These are phyloP conservation scores for Leccinum pachyderme DNA, from an alignment of 1,284 basidiomycete genomes.

Conservation along the genomic window DNA sequence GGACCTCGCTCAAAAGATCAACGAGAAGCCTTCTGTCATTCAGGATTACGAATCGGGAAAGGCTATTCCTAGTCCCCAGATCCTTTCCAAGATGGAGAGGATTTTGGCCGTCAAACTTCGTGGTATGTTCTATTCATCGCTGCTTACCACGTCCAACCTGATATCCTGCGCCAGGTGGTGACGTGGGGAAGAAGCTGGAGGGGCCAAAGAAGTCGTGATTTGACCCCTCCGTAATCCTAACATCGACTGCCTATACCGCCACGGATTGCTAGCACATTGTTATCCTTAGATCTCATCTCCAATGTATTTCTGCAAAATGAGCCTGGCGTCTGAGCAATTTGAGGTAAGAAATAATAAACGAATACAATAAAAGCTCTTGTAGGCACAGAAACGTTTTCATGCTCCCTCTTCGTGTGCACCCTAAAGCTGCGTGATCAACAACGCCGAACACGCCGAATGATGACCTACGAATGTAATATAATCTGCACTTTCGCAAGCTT, in stretches of 20 bases:
- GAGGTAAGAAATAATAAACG: neutral
- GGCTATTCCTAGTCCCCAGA: slow-evolving; percentile 88
- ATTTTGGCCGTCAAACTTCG: slow-evolving; percentile 89
- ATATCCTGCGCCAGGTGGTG: slow-evolving; percentile 46
- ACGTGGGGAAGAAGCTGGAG: slow-evolving; percentile 83
- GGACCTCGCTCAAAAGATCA: slow-evolving; percentile 90
- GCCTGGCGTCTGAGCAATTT: slow-evolving; percentile 1
- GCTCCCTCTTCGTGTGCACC: slow-evolving; percentile 28
- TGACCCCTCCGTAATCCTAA: slow-evolving; percentile 30
- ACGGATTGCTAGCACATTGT: slow-evolving; percentile 14
- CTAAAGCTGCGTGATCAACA: slow-evolving; percentile 10
- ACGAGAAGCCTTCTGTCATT: slow-evolving; percentile 85
- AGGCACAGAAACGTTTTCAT: slow-evolving; percentile 9
- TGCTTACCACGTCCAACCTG: slow-evolving; percentile 1
- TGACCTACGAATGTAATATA: slow-evolving; percentile 77
- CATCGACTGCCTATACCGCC: slow-evolving; percentile 22
- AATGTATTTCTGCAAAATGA: slow-evolving; percentile 25
- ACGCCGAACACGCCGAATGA: neutral
- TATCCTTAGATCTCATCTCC: slow-evolving; percentile 23
- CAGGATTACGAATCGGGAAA: slow-evolving; percentile 90
- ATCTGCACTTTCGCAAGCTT: slow-evolving; percentile 88
- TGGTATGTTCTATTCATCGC: slow-evolving; percentile 47
- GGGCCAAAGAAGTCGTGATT: slow-evolving; percentile 68
- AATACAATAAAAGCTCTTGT: slow-evolving; percentile 2
- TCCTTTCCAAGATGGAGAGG: slow-evolving; percentile 92